Evolutionary conservation across 2,329 filamentous ascomycete species (phyloP).

Genomic region (Hysterium pulicare): DNA sequence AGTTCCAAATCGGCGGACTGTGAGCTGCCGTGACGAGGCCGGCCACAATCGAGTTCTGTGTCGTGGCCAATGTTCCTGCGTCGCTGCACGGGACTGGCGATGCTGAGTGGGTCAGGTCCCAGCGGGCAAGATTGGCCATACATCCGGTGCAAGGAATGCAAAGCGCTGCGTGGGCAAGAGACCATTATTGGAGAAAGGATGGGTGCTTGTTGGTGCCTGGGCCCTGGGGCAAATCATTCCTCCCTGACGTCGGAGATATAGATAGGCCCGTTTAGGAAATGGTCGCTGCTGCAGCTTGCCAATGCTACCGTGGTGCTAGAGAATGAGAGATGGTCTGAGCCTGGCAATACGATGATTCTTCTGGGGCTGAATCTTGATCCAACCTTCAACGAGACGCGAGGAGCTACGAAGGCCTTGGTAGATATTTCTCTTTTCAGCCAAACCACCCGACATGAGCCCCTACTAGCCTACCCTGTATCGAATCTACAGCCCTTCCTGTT

Average conservation of each 20-base stretch:
- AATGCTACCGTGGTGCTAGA: slow-evolving; percentile 46
- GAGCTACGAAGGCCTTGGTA: slow-evolving; percentile 38
- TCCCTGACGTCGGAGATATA: slow-evolving; percentile 43
- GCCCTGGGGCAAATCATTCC: slow-evolving; percentile 33
- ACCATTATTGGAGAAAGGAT: slow-evolving; percentile 25
- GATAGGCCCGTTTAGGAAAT: slow-evolving; percentile 40
- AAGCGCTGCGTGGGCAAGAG: slow-evolving; percentile 31
- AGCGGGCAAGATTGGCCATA: slow-evolving; percentile 21
- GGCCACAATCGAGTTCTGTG: slow-evolving; percentile 31
- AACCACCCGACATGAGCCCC: slow-evolving; percentile 31
- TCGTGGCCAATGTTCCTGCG: slow-evolving; percentile 42
- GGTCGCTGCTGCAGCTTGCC: slow-evolving; percentile 46
- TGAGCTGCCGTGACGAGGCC: slow-evolving; percentile 35
- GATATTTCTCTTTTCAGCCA: slow-evolving; percentile 39
- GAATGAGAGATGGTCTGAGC: slow-evolving; percentile 44
- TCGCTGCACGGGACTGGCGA: slow-evolving; percentile 37
- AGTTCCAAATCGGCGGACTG: slow-evolving; percentile 26
- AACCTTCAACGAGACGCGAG: slow-evolving; percentile 27
- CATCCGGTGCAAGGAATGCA: slow-evolving; percentile 39
- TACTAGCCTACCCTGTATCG: slow-evolving; percentile 35
- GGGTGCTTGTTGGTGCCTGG: slow-evolving; percentile 25
- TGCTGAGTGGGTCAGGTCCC: slow-evolving; percentile 17
- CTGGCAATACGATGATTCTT: slow-evolving; percentile 38
- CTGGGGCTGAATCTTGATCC: slow-evolving; percentile 46
- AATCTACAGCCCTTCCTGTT: slow-evolving; percentile 17